Evolutionary conservation across 139 green algal genomes (phyloP), one percentile per base, ranked within the genome.

Genomic region (Auxenochlorella protothecoides): DNA sequence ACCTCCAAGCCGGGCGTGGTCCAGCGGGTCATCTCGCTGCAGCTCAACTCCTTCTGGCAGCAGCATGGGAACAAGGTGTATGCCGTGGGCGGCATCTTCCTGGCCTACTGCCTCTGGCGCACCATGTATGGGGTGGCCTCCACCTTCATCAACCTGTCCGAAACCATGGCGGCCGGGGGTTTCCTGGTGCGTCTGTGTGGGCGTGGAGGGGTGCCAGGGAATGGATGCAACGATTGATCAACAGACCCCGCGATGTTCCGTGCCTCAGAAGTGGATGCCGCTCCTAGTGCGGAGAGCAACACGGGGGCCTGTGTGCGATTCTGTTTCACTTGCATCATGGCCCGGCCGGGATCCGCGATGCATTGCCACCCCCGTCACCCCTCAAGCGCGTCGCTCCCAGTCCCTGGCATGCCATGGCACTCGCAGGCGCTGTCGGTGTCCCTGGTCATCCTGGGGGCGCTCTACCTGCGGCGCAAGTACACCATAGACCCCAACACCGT

Each of bases 21-120:
- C 59, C 74, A 86, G 5, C 68, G 72, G 8, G 85, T 80, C 6
- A 2, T 84, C 3, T 71, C 65, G 11, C 74, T 91, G 74, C 86
- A 91, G 53, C 63, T 82, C 69, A 81, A 86, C 59, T 79, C 81
- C 2, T 74, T 86, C 11, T 91, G 86, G 86, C 80, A 90, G 65
- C 55, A 60, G 44, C 77, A 89, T 65, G 52, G 70, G 53, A 69
- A 59, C 7, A 83, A 81, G 51, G 27, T 85, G 0, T 69, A 83
- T 8, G 79, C 10, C 13, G 55, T n/a, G 3, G 81, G 8, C 16
- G 79, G 67, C 3, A 53, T 79, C 3, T 52, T 73, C 3, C 16
- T 55, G 4, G 73, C 79, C 53, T 88, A 82, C 52, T 14, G 77
- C 4, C 63, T 89, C n/a, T 91, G 86, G 86, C 78, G 71, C 56